Conservation (phyloP, 768 basidiomycete genomes). For the Boletus vinaceobasis region DNA sequence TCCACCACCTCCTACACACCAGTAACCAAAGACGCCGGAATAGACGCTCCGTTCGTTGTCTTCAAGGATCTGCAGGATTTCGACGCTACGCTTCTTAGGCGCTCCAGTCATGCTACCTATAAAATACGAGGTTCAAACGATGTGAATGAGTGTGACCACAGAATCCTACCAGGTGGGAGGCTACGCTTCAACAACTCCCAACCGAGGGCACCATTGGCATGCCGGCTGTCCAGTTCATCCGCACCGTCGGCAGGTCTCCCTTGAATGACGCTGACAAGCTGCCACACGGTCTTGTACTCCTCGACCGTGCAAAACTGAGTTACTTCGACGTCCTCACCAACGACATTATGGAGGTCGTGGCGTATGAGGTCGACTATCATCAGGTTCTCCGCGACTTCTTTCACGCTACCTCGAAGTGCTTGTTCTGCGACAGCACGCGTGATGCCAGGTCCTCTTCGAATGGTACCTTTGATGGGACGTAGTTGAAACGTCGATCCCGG, state of each 20-base stretch:
- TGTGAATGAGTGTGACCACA: not conserved
- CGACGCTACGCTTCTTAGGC: conserved; percentile 90
- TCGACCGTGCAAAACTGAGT: conserved; percentile 85
- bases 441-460: conserved; percentile 64
- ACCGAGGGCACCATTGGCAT: conserved; percentile 48
- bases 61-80: conserved; percentile 82
- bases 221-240: conserved; percentile 35
- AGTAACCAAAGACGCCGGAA: conserved; percentile 92
- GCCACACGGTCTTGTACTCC: conserved; percentile 93
- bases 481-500: conserved; percentile 70
- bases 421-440: conserved; percentile 65
- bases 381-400: conserved; percentile 94
- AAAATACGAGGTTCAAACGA: not conserved
- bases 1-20: conserved; percentile 81
- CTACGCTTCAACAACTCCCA: conserved; percentile 77
- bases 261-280: conserved; percentile 91
- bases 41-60: conserved; percentile 71
- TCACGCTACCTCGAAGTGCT: conserved; percentile 60
- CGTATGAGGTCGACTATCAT: conserved; percentile 98
- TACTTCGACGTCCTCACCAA: conserved; percentile 79
- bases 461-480: conserved; percentile 93
- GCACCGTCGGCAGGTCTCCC: conserved; percentile 47
- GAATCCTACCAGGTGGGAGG: conserved; percentile 74
- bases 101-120: conserved; percentile 97
- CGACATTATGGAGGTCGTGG: conserved; percentile 82